A percentile compares a stretch with the other conserved stretches of the same genome.
phyloP scores from a whole-genome alignment of 177 flowering plant species.

The Tripterygium wilfordii region DNA sequence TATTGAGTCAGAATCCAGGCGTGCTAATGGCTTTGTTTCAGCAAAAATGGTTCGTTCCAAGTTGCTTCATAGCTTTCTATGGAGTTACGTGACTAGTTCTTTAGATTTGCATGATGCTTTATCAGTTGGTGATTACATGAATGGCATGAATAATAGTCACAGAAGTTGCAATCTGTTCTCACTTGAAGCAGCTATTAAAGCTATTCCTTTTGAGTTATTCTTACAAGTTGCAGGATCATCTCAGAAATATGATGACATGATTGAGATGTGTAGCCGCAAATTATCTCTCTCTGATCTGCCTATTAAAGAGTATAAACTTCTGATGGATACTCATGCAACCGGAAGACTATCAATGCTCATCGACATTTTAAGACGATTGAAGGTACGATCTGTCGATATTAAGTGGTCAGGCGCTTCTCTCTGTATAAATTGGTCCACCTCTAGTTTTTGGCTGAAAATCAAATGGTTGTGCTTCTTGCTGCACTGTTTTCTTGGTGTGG shows the following conservation, averaged over 20 bases:
- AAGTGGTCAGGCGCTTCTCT: neutral
- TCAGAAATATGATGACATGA: constrained; percentile 47
- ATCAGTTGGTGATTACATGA: constrained; percentile 25
- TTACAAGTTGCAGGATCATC: constrained; percentile 77
- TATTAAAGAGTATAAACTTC: constrained; percentile 41
- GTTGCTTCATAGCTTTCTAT: constrained; percentile 76
- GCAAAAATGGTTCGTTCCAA: constrained; percentile 90
- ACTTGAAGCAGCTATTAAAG: constrained; percentile 57
- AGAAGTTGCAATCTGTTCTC: constrained; percentile 55
- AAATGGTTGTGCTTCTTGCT: too few species aligned
- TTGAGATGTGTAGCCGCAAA: constrained; percentile 65
- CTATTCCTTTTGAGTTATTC: constrained; percentile 88
- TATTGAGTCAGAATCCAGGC: constrained; percentile 56
- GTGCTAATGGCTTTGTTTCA: constrained; percentile 75
- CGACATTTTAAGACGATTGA: constrained; percentile 67
- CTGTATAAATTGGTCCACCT: neutral
- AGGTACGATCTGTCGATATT: constrained; percentile 36
- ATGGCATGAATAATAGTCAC: constrained; percentile 43
- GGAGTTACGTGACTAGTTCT: constrained; percentile 51
- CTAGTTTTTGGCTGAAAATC: too few species aligned
- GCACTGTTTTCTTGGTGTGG: too few species aligned
- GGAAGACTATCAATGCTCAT: constrained; percentile 65
- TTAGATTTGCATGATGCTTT: constrained; percentile 43
- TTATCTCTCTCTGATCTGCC: constrained; percentile 74
- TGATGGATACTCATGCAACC: constrained; percentile 74